These are phyloP conservation scores for Colletotrichum camelliae DNA, from an alignment of 2,329 filamentous ascomycete genomes.

Conservation along the genomic window DNA sequence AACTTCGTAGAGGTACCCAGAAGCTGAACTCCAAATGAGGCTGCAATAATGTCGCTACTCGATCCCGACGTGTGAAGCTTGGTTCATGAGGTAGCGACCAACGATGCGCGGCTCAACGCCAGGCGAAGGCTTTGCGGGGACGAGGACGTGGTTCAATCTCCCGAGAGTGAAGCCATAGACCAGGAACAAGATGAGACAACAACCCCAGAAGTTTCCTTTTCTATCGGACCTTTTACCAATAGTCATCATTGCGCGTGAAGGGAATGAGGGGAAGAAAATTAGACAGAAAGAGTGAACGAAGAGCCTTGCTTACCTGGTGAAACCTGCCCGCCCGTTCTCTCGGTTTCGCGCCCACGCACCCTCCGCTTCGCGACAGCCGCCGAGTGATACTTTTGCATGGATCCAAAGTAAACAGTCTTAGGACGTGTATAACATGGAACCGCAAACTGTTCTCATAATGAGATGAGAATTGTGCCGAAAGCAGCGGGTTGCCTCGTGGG, in stretches of 20 bases:
- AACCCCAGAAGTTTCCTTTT: slow-evolving; percentile 53
- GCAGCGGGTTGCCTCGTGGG: neutral
- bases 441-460: neutral
- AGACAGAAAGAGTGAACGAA: neutral
- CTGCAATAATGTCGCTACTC: slow-evolving; percentile 19
- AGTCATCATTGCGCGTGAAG: slow-evolving; percentile 52
- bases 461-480: neutral
- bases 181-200: slow-evolving; percentile 27
- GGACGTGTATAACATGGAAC: neutral
- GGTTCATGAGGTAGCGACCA: neutral
- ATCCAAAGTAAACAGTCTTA: neutral
- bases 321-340: neutral
- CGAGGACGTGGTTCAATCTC: slow-evolving; percentile 9
- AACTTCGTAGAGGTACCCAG: slow-evolving; percentile 46
- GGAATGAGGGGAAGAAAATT: neutral
- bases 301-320: neutral
- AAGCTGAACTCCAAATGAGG: slow-evolving; percentile 60
- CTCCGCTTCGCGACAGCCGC: slow-evolving; percentile 4
- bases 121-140: neutral
- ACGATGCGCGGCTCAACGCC: neutral
- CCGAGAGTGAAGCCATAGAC: slow-evolving; percentile 25
- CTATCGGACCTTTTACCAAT: slow-evolving; percentile 72
- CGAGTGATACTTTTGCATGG: slow-evolving; percentile 5
- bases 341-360: slow-evolving; percentile 7
- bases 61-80: neutral